These are phyloP conservation scores for Puccinellia tenuiflora DNA, from an alignment of 176 grass and related monocot species.

Conservation along the genomic window DNA sequence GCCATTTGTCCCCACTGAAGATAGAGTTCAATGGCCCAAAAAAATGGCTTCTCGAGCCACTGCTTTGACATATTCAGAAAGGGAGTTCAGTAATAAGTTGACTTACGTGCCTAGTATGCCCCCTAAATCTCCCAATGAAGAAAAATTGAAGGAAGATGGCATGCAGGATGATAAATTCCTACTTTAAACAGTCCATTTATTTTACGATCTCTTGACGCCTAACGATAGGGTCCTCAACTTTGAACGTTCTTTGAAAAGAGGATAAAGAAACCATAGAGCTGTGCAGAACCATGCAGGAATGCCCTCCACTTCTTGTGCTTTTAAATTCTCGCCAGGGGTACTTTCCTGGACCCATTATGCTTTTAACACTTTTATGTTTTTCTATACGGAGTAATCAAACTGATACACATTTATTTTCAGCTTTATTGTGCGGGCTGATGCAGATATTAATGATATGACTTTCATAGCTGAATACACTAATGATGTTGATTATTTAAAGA, in stretches of 20 bases:
- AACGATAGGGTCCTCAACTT: conserved; percentile 1
- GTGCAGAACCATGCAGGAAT: conserved; percentile 73
- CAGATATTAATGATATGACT: too few relatives aligned
- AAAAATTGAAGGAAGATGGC: conserved; percentile 60
- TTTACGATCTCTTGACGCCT: not conserved
- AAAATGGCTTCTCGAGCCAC: too few relatives aligned
- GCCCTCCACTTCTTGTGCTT: conserved; percentile 75
- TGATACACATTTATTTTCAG: too few relatives aligned
- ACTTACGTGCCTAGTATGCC: too few relatives aligned
- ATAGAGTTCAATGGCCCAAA: too few relatives aligned
- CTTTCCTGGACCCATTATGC: conserved; percentile 1
- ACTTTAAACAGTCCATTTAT: not conserved
- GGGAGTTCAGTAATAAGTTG: too few relatives aligned
- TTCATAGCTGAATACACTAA: conserved; percentile 75
- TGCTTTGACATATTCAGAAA: too few relatives aligned
- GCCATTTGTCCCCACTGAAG: too few relatives aligned
- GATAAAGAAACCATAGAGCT: too few relatives aligned
- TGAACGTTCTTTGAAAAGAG: conserved; percentile 60
- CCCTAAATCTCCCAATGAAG: too few relatives aligned
- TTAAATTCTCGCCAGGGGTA: conserved; percentile 74
- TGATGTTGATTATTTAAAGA: conserved; percentile 80
- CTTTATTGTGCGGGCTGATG: too few relatives aligned
- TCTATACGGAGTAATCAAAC: too few relatives aligned
- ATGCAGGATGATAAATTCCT: conserved; percentile 61
- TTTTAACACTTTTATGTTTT: not conserved